phyloP scores from a whole-genome alignment of 208 protist species.

The Acanthamoeba triangularis region DNA sequence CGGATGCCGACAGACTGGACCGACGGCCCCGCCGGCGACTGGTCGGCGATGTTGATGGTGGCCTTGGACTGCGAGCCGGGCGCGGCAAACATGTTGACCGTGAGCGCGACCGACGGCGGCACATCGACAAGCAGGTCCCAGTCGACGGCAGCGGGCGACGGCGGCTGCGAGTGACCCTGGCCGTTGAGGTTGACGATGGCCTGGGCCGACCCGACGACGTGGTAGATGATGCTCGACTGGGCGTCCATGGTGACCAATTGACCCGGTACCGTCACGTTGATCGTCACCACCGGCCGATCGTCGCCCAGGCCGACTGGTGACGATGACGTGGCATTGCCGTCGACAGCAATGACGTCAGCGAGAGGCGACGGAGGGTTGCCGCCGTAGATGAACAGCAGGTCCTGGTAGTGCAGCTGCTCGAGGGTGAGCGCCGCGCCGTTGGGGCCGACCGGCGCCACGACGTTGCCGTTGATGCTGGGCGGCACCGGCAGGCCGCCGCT shows the following conservation, averaged over 20 bases:
- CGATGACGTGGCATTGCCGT: background rate
- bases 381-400: slow-evolving; percentile 61
- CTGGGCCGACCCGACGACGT: slow-evolving; percentile 42
- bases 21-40: background rate
- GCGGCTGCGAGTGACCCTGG: background rate
- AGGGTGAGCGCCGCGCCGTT: background rate
- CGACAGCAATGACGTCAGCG: background rate
- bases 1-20: background rate
- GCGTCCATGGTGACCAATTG: slow-evolving; percentile 39
- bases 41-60: background rate
- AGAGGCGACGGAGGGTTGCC: background rate
- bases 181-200: slow-evolving; percentile 26
- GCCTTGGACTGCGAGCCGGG: background rate
- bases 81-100: background rate
- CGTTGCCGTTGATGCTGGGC: slow-evolving; percentile 38
- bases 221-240: slow-evolving; percentile 8
- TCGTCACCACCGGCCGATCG: slow-evolving; percentile 17
- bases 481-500: background rate
- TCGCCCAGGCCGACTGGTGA: background rate
- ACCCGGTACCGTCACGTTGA: slow-evolving; percentile 48
- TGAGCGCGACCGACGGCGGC: background rate
- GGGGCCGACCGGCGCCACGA: slow-evolving; percentile 30
- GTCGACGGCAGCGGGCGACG: slow-evolving; percentile 3
- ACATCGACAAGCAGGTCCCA: slow-evolving; percentile 14
- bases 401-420: slow-evolving; percentile 1